Conservation (phyloP, 257 asterid genomes). For the Salvia hispanica region DNA sequence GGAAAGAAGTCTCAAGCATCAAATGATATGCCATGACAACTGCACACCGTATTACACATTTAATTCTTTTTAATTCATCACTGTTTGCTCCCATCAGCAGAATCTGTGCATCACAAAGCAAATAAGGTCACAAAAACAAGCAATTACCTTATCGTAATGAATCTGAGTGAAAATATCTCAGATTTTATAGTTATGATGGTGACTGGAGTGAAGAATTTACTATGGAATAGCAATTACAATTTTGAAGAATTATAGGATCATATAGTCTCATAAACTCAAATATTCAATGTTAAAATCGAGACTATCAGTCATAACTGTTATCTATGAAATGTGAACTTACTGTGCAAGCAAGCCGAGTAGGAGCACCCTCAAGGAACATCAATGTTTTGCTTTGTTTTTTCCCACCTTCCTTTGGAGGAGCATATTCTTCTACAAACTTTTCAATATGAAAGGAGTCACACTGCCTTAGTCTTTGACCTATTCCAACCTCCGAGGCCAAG, state of each 20-base stretch:
- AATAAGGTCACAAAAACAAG: slow-evolving; percentile 8
- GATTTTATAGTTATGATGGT: background rate
- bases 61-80: slow-evolving; percentile 77
- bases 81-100: slow-evolving; percentile 84
- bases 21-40: slow-evolving; percentile 96
- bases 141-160: background rate
- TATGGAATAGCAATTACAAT: background rate
- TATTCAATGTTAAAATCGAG: background rate
- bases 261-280: background rate
- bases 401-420: slow-evolving; percentile 60
- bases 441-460: slow-evolving; percentile 77
- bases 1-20: slow-evolving; percentile 91
- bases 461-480: slow-evolving; percentile 72
- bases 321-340: slow-evolving; percentile 46
- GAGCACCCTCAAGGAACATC: slow-evolving; percentile 93
- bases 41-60: slow-evolving; percentile 87
- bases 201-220: background rate
- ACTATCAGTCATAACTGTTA: too few species aligned
- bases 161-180: slow-evolving; percentile 2
- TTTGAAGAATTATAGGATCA: background rate
- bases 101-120: slow-evolving; percentile 52
- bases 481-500: slow-evolving; percentile 53
- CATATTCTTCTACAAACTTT: slow-evolving; percentile 83
- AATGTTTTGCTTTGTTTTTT: slow-evolving; percentile 78
- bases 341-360: slow-evolving; percentile 85